phyloP scores from a whole-genome alignment of 768 basidiomycete genomes.

The Pulveroboletus sp. region DNA sequence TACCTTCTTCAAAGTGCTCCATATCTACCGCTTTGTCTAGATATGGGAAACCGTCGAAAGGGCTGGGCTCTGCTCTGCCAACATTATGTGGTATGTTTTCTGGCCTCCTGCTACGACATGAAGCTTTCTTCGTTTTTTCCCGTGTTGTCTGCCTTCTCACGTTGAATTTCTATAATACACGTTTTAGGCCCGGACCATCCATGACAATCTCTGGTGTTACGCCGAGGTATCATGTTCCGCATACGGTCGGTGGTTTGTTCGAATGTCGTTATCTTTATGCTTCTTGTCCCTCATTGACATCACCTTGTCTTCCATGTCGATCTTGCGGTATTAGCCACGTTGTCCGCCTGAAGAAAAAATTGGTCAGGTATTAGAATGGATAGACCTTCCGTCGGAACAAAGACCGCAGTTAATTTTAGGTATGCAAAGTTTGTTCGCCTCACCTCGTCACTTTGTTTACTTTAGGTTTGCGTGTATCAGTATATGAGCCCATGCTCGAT shows the following conservation, averaged over 20 bases:
- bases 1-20: neutral
- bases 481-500: conserved; percentile 82
- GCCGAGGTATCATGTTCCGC: conserved; percentile 13
- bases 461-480: conserved; percentile 32
- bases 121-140: neutral
- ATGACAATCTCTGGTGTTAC: conserved; percentile 9
- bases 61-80: conserved; percentile 71
- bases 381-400: conserved; percentile 57
- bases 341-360: conserved; percentile 48
- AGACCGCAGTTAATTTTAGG: conserved; percentile 76
- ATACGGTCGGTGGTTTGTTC: conserved; percentile 10
- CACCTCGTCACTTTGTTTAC: neutral
- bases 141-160: neutral
- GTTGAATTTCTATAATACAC: neutral
- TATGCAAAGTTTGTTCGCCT: conserved; percentile 21
- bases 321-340: neutral
- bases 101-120: neutral
- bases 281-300: neutral
- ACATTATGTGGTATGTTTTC: conserved; percentile 79
- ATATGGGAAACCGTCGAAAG: conserved; percentile 87
- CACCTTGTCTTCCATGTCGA: neutral
- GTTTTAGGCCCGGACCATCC: conserved; percentile 14
- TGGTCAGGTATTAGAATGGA: conserved; percentile 70
- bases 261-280: neutral
- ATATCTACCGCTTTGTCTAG: conserved; percentile 33